Evolutionary conservation across 2,329 filamentous ascomycete genomes (phyloP).

Genomic region (Venturia pyrina): DNA sequence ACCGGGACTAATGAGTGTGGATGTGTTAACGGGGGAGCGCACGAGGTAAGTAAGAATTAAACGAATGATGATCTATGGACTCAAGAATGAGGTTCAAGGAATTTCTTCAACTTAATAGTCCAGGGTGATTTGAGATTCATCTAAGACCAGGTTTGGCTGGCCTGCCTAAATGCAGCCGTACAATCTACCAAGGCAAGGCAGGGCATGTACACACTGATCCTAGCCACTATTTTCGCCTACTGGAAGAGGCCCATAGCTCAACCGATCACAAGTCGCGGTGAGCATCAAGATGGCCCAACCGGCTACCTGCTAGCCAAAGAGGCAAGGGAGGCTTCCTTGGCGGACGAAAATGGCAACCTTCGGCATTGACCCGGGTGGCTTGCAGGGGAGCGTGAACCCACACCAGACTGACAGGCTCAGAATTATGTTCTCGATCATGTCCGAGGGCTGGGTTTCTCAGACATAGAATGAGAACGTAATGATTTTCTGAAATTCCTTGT

Average conservation of each 20-base stretch:
- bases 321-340: slow-evolving; percentile 3
- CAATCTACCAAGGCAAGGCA: slow-evolving; percentile 2
- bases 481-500: not conserved
- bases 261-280: slow-evolving; percentile 5
- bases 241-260: not conserved
- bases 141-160: not conserved
- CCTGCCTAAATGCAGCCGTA: slow-evolving; percentile 1
- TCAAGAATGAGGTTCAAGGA: slow-evolving; percentile 6
- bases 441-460: not conserved
- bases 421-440: not conserved
- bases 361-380: slow-evolving; percentile 5
- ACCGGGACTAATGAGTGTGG: not conserved
- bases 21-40: not conserved
- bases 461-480: not conserved
- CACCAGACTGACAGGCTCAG: not conserved
- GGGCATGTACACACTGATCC: slow-evolving; percentile 3
- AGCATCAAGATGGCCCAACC: slow-evolving; percentile 1
- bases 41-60: not conserved
- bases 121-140: not conserved
- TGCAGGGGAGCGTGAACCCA: not conserved
- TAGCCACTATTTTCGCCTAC: slow-evolving; percentile 2
- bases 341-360: slow-evolving; percentile 3
- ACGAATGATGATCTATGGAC: slow-evolving; percentile 8
- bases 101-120: not conserved
- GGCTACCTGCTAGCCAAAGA: not conserved